These are phyloP conservation scores for Leishmania tarentolae DNA, from an alignment of 208 protist genomes.

Conservation along the genomic window DNA sequence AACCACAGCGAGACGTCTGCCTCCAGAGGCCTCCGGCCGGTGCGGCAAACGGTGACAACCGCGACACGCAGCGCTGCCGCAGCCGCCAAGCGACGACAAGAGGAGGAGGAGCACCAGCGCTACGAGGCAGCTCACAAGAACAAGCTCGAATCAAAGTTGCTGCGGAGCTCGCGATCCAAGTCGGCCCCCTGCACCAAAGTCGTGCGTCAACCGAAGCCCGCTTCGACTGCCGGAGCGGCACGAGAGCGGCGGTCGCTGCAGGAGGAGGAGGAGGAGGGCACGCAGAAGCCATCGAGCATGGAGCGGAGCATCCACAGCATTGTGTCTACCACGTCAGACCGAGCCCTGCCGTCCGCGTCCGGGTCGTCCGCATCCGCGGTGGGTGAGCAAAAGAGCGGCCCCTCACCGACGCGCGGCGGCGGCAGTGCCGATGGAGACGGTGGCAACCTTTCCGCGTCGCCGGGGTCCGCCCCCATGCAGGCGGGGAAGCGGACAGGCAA, in stretches of 20 bases:
- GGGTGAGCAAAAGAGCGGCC: neutral
- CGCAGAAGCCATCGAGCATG: conserved; percentile 27
- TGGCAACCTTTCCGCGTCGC: no score
- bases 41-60: conserved; percentile 15
- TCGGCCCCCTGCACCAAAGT: neutral
- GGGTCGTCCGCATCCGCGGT: neutral
- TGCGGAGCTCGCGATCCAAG: neutral
- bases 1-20: neutral
- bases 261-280: conserved; percentile 30
- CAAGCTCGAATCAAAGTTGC: neutral
- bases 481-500: neutral
- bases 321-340: conserved; percentile 10
- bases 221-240: neutral
- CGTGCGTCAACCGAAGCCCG: neutral
- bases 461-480: neutral
- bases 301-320: conserved; percentile 19
- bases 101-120: neutral
- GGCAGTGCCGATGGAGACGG: neutral
- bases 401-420: neutral
- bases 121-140: neutral
- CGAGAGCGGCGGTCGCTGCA: conserved; percentile 11
- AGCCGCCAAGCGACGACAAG: conserved; percentile 7
- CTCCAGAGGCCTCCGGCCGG: neutral
- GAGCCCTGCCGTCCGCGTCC: neutral
- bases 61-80: conserved; percentile 12